These are phyloP conservation scores for Gymnopilus junonius DNA, from an alignment of 768 basidiomycete genomes.

Conservation along the genomic window DNA sequence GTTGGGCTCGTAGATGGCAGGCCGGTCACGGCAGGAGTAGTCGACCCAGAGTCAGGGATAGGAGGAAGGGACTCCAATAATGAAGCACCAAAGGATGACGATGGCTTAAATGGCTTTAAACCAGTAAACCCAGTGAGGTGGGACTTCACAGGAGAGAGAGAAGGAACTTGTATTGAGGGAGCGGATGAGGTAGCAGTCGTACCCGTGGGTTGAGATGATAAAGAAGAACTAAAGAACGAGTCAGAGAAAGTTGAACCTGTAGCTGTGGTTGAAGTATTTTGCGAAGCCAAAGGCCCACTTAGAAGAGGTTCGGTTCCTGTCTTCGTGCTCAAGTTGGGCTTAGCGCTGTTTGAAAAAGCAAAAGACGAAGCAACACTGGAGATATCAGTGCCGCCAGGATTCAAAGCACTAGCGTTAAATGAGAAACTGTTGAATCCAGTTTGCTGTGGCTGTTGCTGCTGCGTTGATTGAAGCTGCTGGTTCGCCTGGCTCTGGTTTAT, in stretches of 20 bases:
- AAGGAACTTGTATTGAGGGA: constrained; percentile 30
- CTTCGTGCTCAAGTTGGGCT: constrained; percentile 22
- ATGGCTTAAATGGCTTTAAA: constrained; percentile 82
- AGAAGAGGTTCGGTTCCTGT: constrained; percentile 5
- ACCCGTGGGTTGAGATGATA: constrained; percentile 59
- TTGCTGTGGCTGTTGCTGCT: constrained; percentile 23
- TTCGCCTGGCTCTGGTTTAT: constrained; percentile 26
- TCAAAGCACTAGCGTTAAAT: constrained; percentile 45
- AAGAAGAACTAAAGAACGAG: constrained; percentile 48
- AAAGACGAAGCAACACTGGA: constrained; percentile 79
- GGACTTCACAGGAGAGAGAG: constrained; percentile 40
- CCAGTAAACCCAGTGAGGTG: constrained; percentile 60
- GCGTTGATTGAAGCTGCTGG: constrained; percentile 29
- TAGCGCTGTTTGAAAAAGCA: constrained; percentile 42
- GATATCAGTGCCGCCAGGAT: constrained; percentile 57
- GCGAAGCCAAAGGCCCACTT: constrained; percentile 28
- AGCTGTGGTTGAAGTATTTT: constrained; percentile 29
- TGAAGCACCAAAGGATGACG: constrained; percentile 78
- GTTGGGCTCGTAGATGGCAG: constrained; percentile 24
- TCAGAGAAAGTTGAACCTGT: constrained; percentile 51
- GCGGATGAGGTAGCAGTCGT: constrained; percentile 29
- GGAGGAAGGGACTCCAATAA: constrained; percentile 76
- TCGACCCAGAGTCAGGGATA: constrained; percentile 61
- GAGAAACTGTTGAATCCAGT: constrained; percentile 37
- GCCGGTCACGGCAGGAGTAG: constrained; percentile 47